Conservation (phyloP, 805 yeast genomes). For the Zygosaccharomyces lentus region DNA sequence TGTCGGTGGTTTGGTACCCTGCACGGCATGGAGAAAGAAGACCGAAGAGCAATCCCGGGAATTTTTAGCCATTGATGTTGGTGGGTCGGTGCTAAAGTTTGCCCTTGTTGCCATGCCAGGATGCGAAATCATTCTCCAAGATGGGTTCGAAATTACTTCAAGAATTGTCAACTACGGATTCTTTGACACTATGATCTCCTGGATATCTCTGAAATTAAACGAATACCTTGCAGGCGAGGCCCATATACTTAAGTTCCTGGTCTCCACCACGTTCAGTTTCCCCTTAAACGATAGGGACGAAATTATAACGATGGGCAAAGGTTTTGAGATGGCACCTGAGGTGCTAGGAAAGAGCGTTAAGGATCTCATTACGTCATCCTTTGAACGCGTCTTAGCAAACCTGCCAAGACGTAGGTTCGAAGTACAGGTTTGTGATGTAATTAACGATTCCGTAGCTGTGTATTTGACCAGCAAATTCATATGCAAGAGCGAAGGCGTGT, state of each 20-base stretch:
- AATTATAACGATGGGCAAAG: constrained; percentile 57
- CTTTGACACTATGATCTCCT: constrained; percentile 18
- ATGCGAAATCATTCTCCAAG: constrained; percentile 12
- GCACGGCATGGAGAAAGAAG: background rate
- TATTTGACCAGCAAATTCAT: constrained; percentile 46
- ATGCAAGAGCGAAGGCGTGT: constrained; percentile 31
- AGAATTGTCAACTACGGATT: constrained; percentile 20
- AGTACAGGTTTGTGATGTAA: constrained; percentile 42
- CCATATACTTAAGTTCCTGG: constrained; percentile 17
- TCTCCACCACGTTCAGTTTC: constrained; percentile 35
- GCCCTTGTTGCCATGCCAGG: constrained; percentile 19
- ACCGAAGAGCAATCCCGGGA: background rate
- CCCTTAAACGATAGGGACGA: constrained; percentile 29
- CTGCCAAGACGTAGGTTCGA: constrained; percentile 19
- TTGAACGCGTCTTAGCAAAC: constrained; percentile 16
- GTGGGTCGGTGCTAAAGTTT: constrained; percentile 28
- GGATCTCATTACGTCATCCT: constrained; percentile 37
- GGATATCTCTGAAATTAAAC: constrained; percentile 15
- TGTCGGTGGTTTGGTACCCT: constrained; percentile 8
- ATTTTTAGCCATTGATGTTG: constrained; percentile 29
- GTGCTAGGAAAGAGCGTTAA: constrained; percentile 41
- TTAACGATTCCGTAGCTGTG: constrained; percentile 67
- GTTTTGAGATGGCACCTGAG: constrained; percentile 46
- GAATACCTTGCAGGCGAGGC: constrained; percentile 3
- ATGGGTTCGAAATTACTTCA: constrained; percentile 12